Conservation (phyloP, 2,329 filamentous ascomycete species). For the Botrytis hyacinthi region DNA sequence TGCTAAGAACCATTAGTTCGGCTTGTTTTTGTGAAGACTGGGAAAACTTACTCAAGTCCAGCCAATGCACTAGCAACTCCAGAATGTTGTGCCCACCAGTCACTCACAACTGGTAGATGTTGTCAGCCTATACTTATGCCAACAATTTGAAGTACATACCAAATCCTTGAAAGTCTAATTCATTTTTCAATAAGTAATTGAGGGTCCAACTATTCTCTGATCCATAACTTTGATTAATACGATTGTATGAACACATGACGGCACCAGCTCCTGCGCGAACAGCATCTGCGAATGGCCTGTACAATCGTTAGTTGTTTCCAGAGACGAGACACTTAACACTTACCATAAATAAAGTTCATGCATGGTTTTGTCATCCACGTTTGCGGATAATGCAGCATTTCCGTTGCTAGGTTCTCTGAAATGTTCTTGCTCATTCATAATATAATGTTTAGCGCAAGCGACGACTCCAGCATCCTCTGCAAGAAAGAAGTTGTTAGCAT, state of each 20-base stretch:
- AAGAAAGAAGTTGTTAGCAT: background rate
- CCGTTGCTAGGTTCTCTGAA: conserved; percentile 30
- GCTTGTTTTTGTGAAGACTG: too few relatives aligned
- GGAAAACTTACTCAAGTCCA: conserved; percentile 54
- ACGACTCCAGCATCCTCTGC: conserved; percentile 73
- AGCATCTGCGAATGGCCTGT: conserved; percentile 49
- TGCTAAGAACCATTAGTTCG: conserved; percentile 45
- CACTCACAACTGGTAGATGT: conserved; percentile 56
- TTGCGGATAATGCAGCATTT: conserved; percentile 60
- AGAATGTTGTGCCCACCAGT: conserved; percentile 74
- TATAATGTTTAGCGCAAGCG: conserved; percentile 76
- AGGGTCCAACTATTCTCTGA: conserved; percentile 76
- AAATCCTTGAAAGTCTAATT: conserved; percentile 79
- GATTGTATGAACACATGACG: conserved; percentile 67
- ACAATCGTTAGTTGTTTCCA: conserved; percentile 19
- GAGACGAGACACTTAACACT: background rate
- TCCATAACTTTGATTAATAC: conserved; percentile 74
- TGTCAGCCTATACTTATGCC: conserved; percentile 20
- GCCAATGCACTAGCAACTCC: conserved; percentile 66
- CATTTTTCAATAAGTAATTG: conserved; percentile 75
- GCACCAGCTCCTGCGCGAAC: conserved; percentile 73
- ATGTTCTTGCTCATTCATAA: conserved; percentile 66
- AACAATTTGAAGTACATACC: conserved; percentile 24
- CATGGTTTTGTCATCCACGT: conserved; percentile 59
- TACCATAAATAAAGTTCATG: conserved; percentile 60